phyloP scores from a whole-genome alignment of 2,329 filamentous ascomycete genomes.

The Scortechinia acanthostroma region DNA sequence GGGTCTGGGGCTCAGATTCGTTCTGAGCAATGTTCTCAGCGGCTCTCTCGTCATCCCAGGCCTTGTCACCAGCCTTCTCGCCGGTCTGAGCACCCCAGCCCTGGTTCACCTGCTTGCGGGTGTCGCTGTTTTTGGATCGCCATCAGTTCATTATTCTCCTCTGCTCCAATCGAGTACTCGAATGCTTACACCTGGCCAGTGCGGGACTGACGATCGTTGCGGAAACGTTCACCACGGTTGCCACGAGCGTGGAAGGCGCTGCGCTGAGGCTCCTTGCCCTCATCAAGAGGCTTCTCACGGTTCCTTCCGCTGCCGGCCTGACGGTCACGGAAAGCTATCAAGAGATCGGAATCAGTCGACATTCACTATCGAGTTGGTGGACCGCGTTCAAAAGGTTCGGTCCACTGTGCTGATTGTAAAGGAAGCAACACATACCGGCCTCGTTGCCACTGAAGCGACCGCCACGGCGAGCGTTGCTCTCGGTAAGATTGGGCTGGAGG shows the following conservation, averaged over 20 bases:
- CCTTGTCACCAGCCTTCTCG: constrained; percentile 45
- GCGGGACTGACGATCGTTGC: constrained; percentile 58
- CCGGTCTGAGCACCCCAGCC: constrained; percentile 59
- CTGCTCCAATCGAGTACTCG: no score
- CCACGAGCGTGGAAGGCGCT: constrained; percentile 32
- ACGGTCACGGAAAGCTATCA: constrained; percentile 64
- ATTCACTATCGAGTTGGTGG: constrained; percentile 4
- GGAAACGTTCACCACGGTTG: constrained; percentile 34
- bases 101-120: constrained; percentile 59
- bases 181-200: constrained; percentile 51
- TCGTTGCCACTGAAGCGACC: constrained; percentile 51
- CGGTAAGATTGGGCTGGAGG: constrained; percentile 4
- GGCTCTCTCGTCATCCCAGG: constrained; percentile 59
- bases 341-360: neutral
- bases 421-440: constrained; percentile 43
- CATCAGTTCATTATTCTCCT: no score
- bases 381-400: constrained; percentile 3
- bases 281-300: constrained; percentile 51
- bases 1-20: constrained; percentile 39
- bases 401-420: constrained; percentile 2
- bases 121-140: constrained; percentile 38
- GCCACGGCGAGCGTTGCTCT: constrained; percentile 4
- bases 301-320: constrained; percentile 58
- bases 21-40: constrained; percentile 66
- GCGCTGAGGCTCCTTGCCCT: constrained; percentile 32